Base-by-base conservation (phyloP, 1,284 basidiomycete genomes). In the Moniliophthora roreri region DNA sequence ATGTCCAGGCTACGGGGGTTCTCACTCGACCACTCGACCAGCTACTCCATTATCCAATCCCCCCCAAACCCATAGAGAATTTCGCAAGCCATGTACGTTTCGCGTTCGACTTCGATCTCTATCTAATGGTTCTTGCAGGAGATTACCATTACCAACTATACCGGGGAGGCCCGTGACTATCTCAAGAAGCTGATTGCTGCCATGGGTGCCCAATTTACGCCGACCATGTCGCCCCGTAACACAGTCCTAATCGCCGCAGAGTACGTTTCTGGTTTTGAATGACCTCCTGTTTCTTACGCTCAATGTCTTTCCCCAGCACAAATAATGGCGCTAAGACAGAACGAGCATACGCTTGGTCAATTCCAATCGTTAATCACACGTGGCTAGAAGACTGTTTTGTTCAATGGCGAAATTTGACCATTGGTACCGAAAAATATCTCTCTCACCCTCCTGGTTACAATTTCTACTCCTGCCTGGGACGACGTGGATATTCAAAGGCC, bases 381-480 rank as follows among this genome's bases (percentile, higher is more conserved):
- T 96, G 93, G 90, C 76, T 96, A 5, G 93, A 95, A 65, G 90
- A 93, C 58, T 95, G 90, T 66, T 91, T 93, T 62, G 69, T 83
- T 16, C 78, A 84, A 47, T 95, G 93, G 93, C 75, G 78, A n/a
- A 74, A 77, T 20, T 72, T 88, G 41, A 82, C 83, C 0, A 75
- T 80, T 7, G 80, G 77, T 0, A 67, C 76, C 15, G 81, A 83
- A 46, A 84, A 83, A 54, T 93, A 90, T 67, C 80, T 85, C 50
- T 61, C 73, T 28, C 91, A 87, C 58, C 82, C 88, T 0, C 74
- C 76, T 0, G 84, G 84, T 2, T 68, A 89, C 38, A 85, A 92
- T 65, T 89, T 87, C 63, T 78, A 83, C 45, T 68, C 69, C 37
- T 62, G 84, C 23, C 66, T 93, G 0, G 85, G 80, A 3, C 75